Base-by-base conservation (phyloP, 2,329 filamentous ascomycete species). In the Colletotrichum higginsianum region DNA sequence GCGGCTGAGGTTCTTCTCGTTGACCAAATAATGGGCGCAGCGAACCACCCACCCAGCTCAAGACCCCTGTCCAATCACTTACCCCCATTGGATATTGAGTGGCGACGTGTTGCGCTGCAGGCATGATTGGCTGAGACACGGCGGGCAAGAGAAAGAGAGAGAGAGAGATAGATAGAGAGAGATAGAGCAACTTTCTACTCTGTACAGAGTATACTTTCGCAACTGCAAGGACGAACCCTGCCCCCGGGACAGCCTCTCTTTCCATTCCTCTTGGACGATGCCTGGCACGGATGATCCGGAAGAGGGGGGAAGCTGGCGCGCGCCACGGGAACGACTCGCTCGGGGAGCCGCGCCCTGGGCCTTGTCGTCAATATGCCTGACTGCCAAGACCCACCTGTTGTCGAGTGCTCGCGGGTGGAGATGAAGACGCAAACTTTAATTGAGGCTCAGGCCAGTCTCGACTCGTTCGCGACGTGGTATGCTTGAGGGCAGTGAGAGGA, bases 271-370 rank as follows among this genome's bases (percentile, higher is more conserved):
- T 40, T 30, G 30, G 55, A 18, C 30, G 38, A 23, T 55, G 66
- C 53, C 53, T 66, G 35, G 70, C 60, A 70, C 61, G 70, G 70
- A 70, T 66, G 56, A 70, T 72, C 60, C 70, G 70, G 70, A 72
- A 72, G 60, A 30, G 6, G 30, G 30, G 30, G 30, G 30, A 26
- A 26, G 26, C 55, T 70, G 66, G 70, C 53, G 66, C 65, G 66
- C 69, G 60, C 69, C 68, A 26, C 26, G 68, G 58, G 58, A 72
- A 60, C 42, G 55, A 71, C 56, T 71, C 56, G 67, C 26, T 26
- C 26, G 26, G 26, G 63, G 30, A 50, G 63, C 63, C 67, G 67
- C 60, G 55, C 61, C 53, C 40, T 55, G 46, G 30, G 55, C 61
- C 49, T 61, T 40, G 38, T 64, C 50, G 13, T 58, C 30, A 35